Evolutionary conservation across 768 basidiomycete species (phyloP), one percentile per base, ranked within the genome.

Genomic region (Podaxis sp.): DNA sequence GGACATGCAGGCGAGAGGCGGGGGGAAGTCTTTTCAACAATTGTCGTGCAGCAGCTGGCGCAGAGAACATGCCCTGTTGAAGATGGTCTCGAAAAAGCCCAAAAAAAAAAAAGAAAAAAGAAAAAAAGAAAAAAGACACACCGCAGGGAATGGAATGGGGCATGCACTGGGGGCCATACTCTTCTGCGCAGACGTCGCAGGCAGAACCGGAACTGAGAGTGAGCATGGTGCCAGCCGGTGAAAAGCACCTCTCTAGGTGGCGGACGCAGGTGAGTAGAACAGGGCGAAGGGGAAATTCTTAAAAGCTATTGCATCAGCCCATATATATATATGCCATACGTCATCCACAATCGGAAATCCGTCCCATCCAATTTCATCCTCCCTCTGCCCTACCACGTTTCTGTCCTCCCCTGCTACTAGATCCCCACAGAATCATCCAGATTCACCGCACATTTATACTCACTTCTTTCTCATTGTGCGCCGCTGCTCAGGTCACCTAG

Each of bases 131-230:
- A 72, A 65, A 63, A 63, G 23, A 73, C 82, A 65, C 55, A 90
- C 90, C 90, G 76, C 90, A 92, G 62, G 90, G 87, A 71, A 92
- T 91, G 55, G 84, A 89, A 72, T 91, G 87, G 63, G 90, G 90
- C 63, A 83, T 76, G 72, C 84, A 85, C 67, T 86, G 86, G 61
- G 84, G 78, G 70, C 87, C 87, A 75, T 83, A 92, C 79, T 91
- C 89, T 76, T 91, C 90, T 69, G 90, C 90, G 80, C 90, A 92
- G 70, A 92, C 90, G 81, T 92, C 90, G 86, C 90, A 92, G 73
- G 86, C 81, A 73, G 88, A 91, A 75, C 88, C 88, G 74, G 88
- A 84, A 77, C 78, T 82, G 70, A 92, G 88, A 72, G 90, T 88
- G 77, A 92, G 84, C 90, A 92, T 92, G 69, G 70, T 74, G 72